A percentile compares a stretch with the other conserved stretches of the same genome.
phyloP scores from a whole-genome alignment of 225 moss, liverwort and hornwort genomes.

The Ulota crispa region DNA sequence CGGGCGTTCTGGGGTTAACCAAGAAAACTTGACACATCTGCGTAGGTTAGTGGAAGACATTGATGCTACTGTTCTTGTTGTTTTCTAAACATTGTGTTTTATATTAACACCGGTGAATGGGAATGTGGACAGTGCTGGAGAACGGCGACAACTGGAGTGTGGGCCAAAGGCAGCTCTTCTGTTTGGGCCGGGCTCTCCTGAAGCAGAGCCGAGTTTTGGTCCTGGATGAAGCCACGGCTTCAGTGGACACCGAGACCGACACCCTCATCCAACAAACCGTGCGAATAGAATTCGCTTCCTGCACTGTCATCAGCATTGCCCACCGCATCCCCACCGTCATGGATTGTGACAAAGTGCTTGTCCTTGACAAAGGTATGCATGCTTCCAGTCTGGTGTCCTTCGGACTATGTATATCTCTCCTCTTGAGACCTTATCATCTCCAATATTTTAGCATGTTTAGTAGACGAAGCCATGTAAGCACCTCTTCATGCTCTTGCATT shows the following conservation, averaged over 20 bases:
- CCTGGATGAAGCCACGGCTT: constrained; percentile 91
- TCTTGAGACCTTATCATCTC: neutral
- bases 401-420: no score
- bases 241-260: constrained; percentile 85
- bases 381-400: neutral
- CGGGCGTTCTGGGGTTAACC: no score
- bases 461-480: neutral
- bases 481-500: neutral
- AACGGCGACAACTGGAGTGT: constrained; percentile 92
- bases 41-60: neutral
- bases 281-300: constrained; percentile 57
- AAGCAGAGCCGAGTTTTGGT: constrained; percentile 72
- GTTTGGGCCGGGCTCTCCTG: constrained; percentile 80
- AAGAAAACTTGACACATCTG: no score
- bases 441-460: no score
- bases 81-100: neutral
- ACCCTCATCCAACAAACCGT: constrained; percentile 71
- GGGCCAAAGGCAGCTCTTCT: constrained; percentile 90
- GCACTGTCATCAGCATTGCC: constrained; percentile 87
- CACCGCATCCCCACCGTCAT: constrained; percentile 90
- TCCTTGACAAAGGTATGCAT: constrained; percentile 61
- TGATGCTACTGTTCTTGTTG: neutral
- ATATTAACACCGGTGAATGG: neutral
- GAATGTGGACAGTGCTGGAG: constrained; percentile 33
- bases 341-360: constrained; percentile 84